Percentiles rank a stretch among this genome's conserved stretches.
Conservation (phyloP, 2,329 filamentous ascomycete genomes). For the Periconia macrospinosa region DNA sequence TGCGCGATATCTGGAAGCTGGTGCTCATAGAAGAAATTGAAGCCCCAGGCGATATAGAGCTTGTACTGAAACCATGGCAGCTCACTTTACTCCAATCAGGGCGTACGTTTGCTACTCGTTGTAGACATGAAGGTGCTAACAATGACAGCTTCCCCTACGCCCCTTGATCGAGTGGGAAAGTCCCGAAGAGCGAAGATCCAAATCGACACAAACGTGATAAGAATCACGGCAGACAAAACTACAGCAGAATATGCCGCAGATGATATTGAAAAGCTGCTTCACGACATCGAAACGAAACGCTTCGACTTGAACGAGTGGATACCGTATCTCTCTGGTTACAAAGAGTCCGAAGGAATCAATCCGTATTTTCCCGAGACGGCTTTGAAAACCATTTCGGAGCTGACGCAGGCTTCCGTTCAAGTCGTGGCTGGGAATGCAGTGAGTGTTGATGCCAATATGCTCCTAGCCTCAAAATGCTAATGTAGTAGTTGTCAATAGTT, state of each 20-base stretch:
- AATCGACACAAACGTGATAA: constrained; percentile 28
- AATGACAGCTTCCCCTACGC: constrained; percentile 17
- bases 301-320: constrained; percentile 28
- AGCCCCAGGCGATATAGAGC: constrained; percentile 37
- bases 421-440: constrained; percentile 17
- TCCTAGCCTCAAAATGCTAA: constrained; percentile 5
- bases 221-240: constrained; percentile 41
- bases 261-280: constrained; percentile 33
- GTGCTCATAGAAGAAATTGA: constrained; percentile 40
- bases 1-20: constrained; percentile 37
- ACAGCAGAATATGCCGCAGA: constrained; percentile 39
- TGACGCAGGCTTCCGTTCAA: constrained; percentile 30
- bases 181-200: constrained; percentile 35
- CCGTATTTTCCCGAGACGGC: constrained; percentile 16
- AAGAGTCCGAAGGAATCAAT: constrained; percentile 5
- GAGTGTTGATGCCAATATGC: constrained; percentile 3
- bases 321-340: constrained; percentile 12
- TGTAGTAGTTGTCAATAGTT: constrained; percentile 28
- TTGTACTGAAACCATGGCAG: constrained; percentile 38
- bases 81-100: constrained; percentile 31
- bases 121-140: constrained; percentile 4
- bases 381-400: constrained; percentile 18
- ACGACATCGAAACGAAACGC: constrained; percentile 12
- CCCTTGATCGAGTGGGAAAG: constrained; percentile 31
- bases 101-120: constrained; percentile 12